Base-by-base conservation (phyloP, 148 eudicot species). In the Camellia lanceoleosa region DNA sequence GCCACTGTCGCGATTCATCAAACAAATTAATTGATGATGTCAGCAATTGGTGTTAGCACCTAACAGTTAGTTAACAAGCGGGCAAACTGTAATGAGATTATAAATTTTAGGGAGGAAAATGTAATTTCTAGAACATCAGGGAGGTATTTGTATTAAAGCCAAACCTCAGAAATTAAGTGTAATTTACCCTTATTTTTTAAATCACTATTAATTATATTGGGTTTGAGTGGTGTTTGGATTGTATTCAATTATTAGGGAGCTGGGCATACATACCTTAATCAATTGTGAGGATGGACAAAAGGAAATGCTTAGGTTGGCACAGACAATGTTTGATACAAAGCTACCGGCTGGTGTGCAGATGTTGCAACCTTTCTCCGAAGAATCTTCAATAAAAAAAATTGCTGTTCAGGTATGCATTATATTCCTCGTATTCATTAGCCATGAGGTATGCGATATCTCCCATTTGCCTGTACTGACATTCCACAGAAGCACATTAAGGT, bases 291-390 rank as follows among this genome's bases (percentile, higher is more conserved):
- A 93, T 81, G 98, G 91, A 79, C 83, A 85, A 18, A 81, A 78
- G 13, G 99, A 96, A 85, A 64, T 93, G 97, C 81, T 96, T 47
- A 93, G 77, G 82, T 84, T 96, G 87, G 98, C 97, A 42, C 87
- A 87, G 69, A 85, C 91, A 20, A 89, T 93, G 99, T 96, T 96
- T 76, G 99, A 96, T 76, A 93, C 99, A n/a, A 90, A 89, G 82
- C 87, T 96, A 74, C 98, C 98, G 71, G 92, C 92, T 30, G 99
- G 99, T 12, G 98, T 92, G 61, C 90, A 83, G 3, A 88, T 89
- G 91, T 61, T 96, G 82, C 99, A 96, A 80, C 99, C 99, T 68
- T 96, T 96, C 81, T 82, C 98, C 0, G 95, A 96, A 80, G 99
- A 85, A 63, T 94, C 99, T 61, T 90, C 98, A 46, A 88, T 96